Base-by-base conservation (phyloP, 2,329 filamentous ascomycete genomes). In the Pestalotiopsis sp. region DNA sequence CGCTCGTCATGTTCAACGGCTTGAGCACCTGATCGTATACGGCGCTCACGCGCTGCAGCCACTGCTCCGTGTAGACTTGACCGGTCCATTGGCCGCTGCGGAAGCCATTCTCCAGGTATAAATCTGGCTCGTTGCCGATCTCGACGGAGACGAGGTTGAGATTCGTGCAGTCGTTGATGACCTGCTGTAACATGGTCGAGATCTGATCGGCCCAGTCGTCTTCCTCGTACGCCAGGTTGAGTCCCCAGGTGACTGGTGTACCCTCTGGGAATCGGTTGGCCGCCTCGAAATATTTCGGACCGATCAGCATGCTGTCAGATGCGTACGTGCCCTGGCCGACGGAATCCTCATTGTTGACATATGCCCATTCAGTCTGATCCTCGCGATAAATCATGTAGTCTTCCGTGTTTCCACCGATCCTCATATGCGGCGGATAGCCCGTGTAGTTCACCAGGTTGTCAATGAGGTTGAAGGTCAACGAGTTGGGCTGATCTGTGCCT, bases 351-450 rank as follows among this genome's bases (percentile, higher is more conserved):
- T 86, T 85, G 31, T 73, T 72, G 57, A 77, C 73, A 77, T 82
- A 80, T 20, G 71, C 72, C 72, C 80, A 83, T 20, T 77, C 70
- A 36, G 75, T 69, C 68, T 82, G 80, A 61, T 73, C 74, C 13
- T 74, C 67, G 66, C 83, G 76, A 72, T 78, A 87, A 39, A 85
- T 72, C 78, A 86, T 83, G 74, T 85, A 84, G 71, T 86, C 85
- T 69, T 82, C 80, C 2, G 85, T 86, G 74, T 86, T 86, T 67
- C 85, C 85, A 68, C 85, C 84, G 7, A 87, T 72, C 4, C 85
- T 81, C 41, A 86, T 80, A 73, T 85, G 82, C 2, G 84, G 80
- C 9, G 84, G 84, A 41, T 80, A 80, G 63, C 84, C 84, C 1
- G 84, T 79, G 72, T 85, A 85, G 72, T 81, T 81, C 64, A 81